Conservation (phyloP, 805 yeast genomes). For the Candida golubevii region DNA sequence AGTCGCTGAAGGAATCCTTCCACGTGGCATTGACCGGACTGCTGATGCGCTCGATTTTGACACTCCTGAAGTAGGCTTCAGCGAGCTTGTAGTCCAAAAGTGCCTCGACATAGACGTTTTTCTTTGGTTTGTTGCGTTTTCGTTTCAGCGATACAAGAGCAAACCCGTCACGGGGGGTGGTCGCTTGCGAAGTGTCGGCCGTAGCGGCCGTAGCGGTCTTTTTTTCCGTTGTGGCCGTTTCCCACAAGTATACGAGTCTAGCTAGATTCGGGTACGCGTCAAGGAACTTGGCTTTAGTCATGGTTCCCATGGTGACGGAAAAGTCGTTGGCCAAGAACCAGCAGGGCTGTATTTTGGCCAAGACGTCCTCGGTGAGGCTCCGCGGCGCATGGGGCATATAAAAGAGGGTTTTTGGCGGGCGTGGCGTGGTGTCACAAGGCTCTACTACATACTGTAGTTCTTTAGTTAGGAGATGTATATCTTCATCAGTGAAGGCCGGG, state of each 20-base stretch:
- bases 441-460: slow-evolving; percentile 15
- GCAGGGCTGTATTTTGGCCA: slow-evolving; percentile 31
- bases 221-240: not conserved
- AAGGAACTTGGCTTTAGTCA: slow-evolving; percentile 38
- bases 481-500: slow-evolving; percentile 54
- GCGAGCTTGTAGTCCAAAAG: slow-evolving; percentile 27
- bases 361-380: slow-evolving; percentile 41
- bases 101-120: slow-evolving; percentile 28
- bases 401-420: slow-evolving; percentile 34
- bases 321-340: slow-evolving; percentile 49
- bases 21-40: slow-evolving; percentile 23
- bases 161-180: slow-evolving; percentile 18
- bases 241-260: slow-evolving; percentile 27
- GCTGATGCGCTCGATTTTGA: slow-evolving; percentile 18
- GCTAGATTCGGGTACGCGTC: slow-evolving; percentile 43
- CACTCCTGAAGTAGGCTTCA: slow-evolving; percentile 27
- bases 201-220: too few relatives aligned
- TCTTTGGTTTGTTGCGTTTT: slow-evolving; percentile 17
- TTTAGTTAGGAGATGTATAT: slow-evolving; percentile 27
- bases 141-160: slow-evolving; percentile 17
- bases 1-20: slow-evolving; percentile 18
- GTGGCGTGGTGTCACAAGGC: slow-evolving; percentile 2
- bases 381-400: slow-evolving; percentile 78
- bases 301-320: slow-evolving; percentile 50
- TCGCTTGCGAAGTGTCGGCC: too few relatives aligned